phyloP scores from a whole-genome alignment of 1,284 basidiomycete genomes.

The Porodaedalea pini region DNA sequence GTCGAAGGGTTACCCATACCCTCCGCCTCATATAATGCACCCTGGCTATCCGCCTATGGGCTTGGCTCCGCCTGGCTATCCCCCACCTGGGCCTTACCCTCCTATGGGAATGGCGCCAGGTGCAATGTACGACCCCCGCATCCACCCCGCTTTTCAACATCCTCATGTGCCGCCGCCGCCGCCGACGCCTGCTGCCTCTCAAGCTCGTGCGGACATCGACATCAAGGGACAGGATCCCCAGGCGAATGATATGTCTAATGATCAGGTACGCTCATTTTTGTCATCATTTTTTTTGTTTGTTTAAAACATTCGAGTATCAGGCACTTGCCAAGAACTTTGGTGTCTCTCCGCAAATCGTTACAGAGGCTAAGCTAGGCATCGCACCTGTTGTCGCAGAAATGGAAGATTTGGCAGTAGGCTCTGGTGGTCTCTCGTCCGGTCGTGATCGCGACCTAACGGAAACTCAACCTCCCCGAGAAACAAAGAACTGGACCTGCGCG shows the following conservation, averaged over 20 bases:
- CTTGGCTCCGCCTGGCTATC: slow-evolving; percentile 34
- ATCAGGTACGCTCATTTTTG: slow-evolving; percentile 40
- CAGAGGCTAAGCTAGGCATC: slow-evolving; percentile 52
- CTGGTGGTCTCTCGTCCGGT: slow-evolving; percentile 61
- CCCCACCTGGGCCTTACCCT: slow-evolving; percentile 31
- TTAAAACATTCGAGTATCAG: slow-evolving; percentile 29
- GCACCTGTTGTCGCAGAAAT: slow-evolving; percentile 47
- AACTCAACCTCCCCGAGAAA: slow-evolving; percentile 55
- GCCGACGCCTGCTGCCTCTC: slow-evolving; percentile 27
- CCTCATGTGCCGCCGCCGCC: slow-evolving; percentile 33
- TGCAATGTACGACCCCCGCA: slow-evolving; percentile 47
- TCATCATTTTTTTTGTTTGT: slow-evolving; percentile 3
- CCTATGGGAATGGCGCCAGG: slow-evolving; percentile 43
- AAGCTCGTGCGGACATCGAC: slow-evolving; percentile 35
- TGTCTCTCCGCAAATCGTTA: slow-evolving; percentile 65
- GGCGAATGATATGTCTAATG: slow-evolving; percentile 69
- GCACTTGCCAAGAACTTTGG: slow-evolving; percentile 76
- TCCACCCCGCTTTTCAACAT: slow-evolving; percentile 53
- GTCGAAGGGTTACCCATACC: slow-evolving; percentile 25
- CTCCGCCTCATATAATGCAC: slow-evolving; percentile 37
- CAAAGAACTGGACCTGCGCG: slow-evolving; percentile 55
- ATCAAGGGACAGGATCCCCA: slow-evolving; percentile 73
- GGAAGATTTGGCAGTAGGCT: slow-evolving; percentile 74
- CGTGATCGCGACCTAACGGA: slow-evolving; percentile 59
- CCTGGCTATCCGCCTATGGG: slow-evolving; percentile 46